Percentiles rank a stretch among this genome's conserved stretches.
Evolutionary conservation across 2,329 filamentous ascomycete species (phyloP).

Genomic region (Cytospora piceicola): DNA sequence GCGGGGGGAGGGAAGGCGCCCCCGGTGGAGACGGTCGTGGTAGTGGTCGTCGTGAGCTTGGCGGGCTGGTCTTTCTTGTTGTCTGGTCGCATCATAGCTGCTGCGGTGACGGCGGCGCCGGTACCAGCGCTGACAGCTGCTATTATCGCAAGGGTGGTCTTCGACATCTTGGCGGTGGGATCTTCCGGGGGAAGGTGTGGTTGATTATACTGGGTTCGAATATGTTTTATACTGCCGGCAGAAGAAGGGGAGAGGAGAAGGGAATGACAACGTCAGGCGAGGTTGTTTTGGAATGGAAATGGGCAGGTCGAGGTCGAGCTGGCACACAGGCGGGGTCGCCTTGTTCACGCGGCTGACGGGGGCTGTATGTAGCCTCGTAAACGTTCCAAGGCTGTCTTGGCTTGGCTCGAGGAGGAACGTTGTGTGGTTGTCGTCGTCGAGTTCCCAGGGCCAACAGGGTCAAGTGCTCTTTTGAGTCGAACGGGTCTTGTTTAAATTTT

Average conservation of each 20-base stretch:
- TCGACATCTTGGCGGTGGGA: constrained; percentile 65
- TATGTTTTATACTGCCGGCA: constrained; percentile 26
- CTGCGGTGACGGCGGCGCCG: constrained; percentile 73
- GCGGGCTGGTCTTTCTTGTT: constrained; percentile 47
- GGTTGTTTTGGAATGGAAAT: constrained; percentile 10
- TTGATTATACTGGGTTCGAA: not conserved
- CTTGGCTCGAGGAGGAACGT: constrained; percentile 1
- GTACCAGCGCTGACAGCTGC: constrained; percentile 77
- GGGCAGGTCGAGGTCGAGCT: constrained; percentile 15
- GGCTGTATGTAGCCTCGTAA: constrained; percentile 26
- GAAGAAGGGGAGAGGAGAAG: not conserved
- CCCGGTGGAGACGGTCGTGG: constrained; percentile 39
- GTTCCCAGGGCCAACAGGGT: not conserved
- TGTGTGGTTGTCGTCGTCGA: not conserved
- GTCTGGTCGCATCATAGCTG: constrained; percentile 59
- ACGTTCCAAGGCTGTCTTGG: constrained; percentile 9
- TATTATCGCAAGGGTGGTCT: constrained; percentile 74
- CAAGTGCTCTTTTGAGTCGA: not conserved
- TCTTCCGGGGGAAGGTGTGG: constrained; percentile 8
- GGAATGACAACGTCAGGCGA: constrained; percentile 29
- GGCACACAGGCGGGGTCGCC: not conserved
- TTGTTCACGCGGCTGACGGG: constrained; percentile 28
- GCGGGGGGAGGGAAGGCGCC: constrained; percentile 38
- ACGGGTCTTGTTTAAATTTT: not conserved
- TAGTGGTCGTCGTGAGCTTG: constrained; percentile 40